These are phyloP conservation scores for Globisporangium paddicum DNA, from an alignment of 352 stramenopile genomes.

Conservation along the genomic window DNA sequence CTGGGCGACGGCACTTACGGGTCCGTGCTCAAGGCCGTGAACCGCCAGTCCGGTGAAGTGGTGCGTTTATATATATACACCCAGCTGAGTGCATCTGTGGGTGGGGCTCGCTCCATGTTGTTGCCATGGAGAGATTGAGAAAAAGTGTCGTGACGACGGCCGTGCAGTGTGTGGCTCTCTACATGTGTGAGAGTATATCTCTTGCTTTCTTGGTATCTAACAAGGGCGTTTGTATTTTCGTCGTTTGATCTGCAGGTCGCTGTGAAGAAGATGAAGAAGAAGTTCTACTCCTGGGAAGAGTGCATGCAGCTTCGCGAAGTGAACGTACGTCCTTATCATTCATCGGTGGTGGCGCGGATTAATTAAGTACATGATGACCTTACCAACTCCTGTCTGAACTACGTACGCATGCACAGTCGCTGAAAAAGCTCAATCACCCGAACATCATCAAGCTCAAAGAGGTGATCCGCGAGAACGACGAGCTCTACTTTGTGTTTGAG, in stretches of 20 bases:
- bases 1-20: slow-evolving; percentile 95
- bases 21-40: slow-evolving; percentile 93
- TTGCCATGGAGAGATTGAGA: too few relatives aligned
- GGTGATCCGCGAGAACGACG: slow-evolving; percentile 96
- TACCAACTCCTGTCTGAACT: not conserved
- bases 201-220: not conserved
- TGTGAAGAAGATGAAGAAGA: slow-evolving; percentile 98
- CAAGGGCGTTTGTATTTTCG: not conserved
- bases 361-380: not conserved
- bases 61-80: slow-evolving; percentile 53
- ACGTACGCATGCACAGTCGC: too few relatives aligned
- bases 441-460: slow-evolving; percentile 99
- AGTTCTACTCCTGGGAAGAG: slow-evolving; percentile 95
- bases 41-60: slow-evolving; percentile 91
- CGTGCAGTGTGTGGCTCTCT: too few relatives aligned
- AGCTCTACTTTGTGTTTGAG: slow-evolving; percentile 99
- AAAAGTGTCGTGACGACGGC: too few relatives aligned
- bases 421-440: slow-evolving; percentile 95
- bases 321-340: slow-evolving; percentile 58
- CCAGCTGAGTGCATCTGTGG: not conserved
- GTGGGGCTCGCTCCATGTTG: too few relatives aligned
- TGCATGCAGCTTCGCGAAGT: slow-evolving; percentile 97
- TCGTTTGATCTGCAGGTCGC: slow-evolving; percentile 72
- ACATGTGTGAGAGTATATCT: too few relatives aligned
- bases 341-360: too few relatives aligned